phyloP scores from a whole-genome alignment of 768 basidiomycete species.

The Hypholoma fasciculare region DNA sequence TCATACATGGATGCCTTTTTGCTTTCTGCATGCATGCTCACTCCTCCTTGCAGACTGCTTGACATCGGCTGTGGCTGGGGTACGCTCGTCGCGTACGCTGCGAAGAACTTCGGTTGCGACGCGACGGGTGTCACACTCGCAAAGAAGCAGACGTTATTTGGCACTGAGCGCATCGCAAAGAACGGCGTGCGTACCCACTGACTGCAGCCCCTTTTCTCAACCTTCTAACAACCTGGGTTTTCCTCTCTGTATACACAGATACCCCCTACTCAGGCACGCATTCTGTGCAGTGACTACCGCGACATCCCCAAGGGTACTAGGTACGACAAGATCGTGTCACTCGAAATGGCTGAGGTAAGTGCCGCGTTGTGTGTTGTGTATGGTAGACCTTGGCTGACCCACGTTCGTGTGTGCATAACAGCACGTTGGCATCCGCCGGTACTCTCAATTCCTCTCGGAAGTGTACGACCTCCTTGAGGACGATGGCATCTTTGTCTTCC shows the following conservation, averaged over 20 bases:
- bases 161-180: slow-evolving; percentile 79
- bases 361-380: background rate
- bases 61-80: slow-evolving; percentile 98
- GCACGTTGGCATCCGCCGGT: slow-evolving; percentile 96
- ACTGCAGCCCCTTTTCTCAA: background rate
- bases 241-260: slow-evolving; percentile 25
- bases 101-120: slow-evolving; percentile 97
- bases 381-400: background rate
- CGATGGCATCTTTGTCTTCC: slow-evolving; percentile 91
- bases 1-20: slow-evolving; percentile 14
- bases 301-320: slow-evolving; percentile 80
- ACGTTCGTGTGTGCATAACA: slow-evolving; percentile 23
- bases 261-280: slow-evolving; percentile 72
- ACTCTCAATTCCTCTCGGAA: slow-evolving; percentile 84
- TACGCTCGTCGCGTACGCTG: slow-evolving; percentile 90
- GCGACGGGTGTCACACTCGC: slow-evolving; percentile 94
- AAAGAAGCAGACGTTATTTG: slow-evolving; percentile 90
- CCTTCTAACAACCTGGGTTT: background rate
- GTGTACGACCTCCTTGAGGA: slow-evolving; percentile 94
- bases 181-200: slow-evolving; percentile 57
- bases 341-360: slow-evolving; percentile 96
- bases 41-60: slow-evolving; percentile 47
- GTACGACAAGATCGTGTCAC: slow-evolving; percentile 91
- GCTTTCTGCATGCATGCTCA: slow-evolving; percentile 14
- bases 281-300: slow-evolving; percentile 91